Evolutionary conservation across 2,329 filamentous ascomycete species (phyloP).

Genomic region (Piedraia hortae): DNA sequence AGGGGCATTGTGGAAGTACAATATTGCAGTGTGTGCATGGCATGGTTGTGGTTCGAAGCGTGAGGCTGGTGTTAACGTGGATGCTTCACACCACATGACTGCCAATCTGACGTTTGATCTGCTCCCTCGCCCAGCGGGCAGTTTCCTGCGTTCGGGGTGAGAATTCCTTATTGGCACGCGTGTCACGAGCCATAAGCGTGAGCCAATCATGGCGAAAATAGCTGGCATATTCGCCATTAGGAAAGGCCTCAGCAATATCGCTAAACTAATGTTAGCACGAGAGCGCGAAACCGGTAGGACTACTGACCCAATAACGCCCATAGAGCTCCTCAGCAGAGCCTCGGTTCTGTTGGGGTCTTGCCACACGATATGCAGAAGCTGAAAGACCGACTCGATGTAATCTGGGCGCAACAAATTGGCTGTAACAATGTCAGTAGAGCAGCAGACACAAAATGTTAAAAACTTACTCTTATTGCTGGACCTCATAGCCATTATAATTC

Average conservation of each 20-base stretch:
- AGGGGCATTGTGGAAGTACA: background rate
- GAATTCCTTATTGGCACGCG: slow-evolving; percentile 69
- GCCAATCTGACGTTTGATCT: slow-evolving; percentile 63
- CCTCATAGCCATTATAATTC: slow-evolving; percentile 88
- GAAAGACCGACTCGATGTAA: slow-evolving; percentile 70
- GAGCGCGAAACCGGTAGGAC: slow-evolving; percentile 1
- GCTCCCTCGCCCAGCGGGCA: slow-evolving; percentile 87
- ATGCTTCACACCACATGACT: no score
- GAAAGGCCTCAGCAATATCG: slow-evolving; percentile 83
- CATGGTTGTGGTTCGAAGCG: no score
- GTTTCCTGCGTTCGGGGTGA: slow-evolving; percentile 67
- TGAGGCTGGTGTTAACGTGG: no score
- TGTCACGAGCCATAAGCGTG: slow-evolving; percentile 70
- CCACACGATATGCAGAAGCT: slow-evolving; percentile 55
- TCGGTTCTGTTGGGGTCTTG: slow-evolving; percentile 73
- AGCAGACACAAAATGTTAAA: slow-evolving; percentile 3
- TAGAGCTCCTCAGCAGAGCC: slow-evolving; percentile 68
- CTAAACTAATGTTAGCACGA: slow-evolving; percentile 24
- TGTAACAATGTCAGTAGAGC: slow-evolving; percentile 15
- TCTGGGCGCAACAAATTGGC: slow-evolving; percentile 41
- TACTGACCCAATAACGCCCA: slow-evolving; percentile 85
- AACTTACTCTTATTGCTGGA: slow-evolving; percentile 42
- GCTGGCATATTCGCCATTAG: slow-evolving; percentile 57
- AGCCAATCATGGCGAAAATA: slow-evolving; percentile 84
- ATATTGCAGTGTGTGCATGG: background rate